Conservation (phyloP, 192 early-diverging fungal species). For the Linnemannia elongata region DNA sequence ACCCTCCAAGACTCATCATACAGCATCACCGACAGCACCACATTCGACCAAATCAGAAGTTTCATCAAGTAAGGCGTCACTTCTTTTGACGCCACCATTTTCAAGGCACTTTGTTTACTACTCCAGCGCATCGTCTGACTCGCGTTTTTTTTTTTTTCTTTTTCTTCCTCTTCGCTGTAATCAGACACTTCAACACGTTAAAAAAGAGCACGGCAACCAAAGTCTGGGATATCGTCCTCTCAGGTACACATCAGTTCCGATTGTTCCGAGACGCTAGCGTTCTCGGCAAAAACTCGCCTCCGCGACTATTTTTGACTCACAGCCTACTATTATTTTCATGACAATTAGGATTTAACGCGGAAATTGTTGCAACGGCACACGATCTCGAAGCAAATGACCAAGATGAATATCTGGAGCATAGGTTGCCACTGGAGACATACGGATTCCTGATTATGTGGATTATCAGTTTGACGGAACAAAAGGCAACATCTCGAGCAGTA, state of each 20-base stretch:
- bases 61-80: constrained; percentile 74
- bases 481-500: constrained; percentile 60
- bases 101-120: neutral
- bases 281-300: neutral
- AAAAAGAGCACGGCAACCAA: constrained; percentile 46
- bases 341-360: constrained; percentile 71
- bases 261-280: neutral
- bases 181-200: constrained; percentile 45
- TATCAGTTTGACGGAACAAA: constrained; percentile 75
- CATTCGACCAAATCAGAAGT: constrained; percentile 76
- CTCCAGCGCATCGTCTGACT: neutral
- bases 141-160: neutral
- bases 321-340: neutral
- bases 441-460: constrained; percentile 89
- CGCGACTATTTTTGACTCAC: neutral
- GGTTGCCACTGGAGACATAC: constrained; percentile 81
- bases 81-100: neutral
- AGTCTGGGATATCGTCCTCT: constrained; percentile 55
- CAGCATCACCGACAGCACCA: constrained; percentile 56
- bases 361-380: constrained; percentile 69
- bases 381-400: constrained; percentile 78
- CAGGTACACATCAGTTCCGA: constrained; percentile 19
- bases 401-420: constrained; percentile 78
- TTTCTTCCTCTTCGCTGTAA: neutral
- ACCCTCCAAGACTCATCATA: constrained; percentile 57